Evolutionary conservation across 2,329 filamentous ascomycete genomes (phyloP), one percentile per base, ranked within the genome.

Genomic region (Verticillium isaacii): DNA sequence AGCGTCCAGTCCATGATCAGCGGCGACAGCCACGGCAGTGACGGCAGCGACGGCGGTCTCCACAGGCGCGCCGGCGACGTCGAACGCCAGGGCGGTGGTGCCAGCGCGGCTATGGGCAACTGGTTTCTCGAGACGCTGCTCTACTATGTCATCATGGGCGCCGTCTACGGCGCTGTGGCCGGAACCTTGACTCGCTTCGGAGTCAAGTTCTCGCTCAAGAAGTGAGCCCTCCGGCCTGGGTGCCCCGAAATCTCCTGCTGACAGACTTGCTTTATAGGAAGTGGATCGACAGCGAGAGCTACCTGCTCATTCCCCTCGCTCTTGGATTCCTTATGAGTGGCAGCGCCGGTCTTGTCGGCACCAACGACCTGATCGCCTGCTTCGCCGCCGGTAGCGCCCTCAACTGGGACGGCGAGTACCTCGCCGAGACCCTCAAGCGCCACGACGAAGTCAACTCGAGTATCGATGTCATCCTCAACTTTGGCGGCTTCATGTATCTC

Each of bases 371-470:
- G 0, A 76, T 88, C 3, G 84, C 85, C 3, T 88, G 84, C 68
- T 87, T 87, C 62, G 77, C 84, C 2, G 85, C 86, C 0, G 86
- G 85, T 7, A 82, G 79, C 66, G 78, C 79, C 14, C 72, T 88
- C 56, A 88, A 87, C 71, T 88, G 85, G 86, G 82, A 87, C 61
- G 85, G 85, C 3, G 68, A 78, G n/a, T 88, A 83, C 66, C 80
- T 86, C 2, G 75, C 75, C 5, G 85, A 88, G 69, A 78, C 81
- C 0, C 77, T 85, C 61, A 73, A 77, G 9, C 79, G 84, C 9
- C 84, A 86, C 66, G 85, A 88, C 62, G 83, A 86, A 56, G 84
- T 88, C 66, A 88, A 88, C 68, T 77, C 79, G 2, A 80, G 79
- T 41, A 76, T 88, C 14, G 84, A 87, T 59, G 80, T 85, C 0